A percentile compares a stretch with the other conserved stretches of the same genome.
phyloP scores from a whole-genome alignment of 331 rosid species.

The Telfairia occidentalis region DNA sequence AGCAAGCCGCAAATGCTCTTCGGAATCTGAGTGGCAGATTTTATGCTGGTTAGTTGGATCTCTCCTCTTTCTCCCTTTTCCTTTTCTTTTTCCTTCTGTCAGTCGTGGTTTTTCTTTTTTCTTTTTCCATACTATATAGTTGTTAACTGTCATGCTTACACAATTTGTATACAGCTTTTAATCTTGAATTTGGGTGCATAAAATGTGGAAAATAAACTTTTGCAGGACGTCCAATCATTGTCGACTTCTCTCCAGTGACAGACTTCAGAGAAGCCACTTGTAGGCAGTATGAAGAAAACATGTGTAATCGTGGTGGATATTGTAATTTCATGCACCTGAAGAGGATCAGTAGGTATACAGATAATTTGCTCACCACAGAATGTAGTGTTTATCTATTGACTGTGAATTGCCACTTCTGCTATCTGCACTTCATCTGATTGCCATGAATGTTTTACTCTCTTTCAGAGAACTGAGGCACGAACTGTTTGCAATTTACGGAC shows the following conservation, averaged over 20 bases:
- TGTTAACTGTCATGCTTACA: too few relatives aligned
- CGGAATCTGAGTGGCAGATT: slow-evolving; percentile 45
- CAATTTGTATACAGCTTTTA: not conserved
- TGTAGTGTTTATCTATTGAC: not conserved
- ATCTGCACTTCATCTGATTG: not conserved
- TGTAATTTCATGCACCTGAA: slow-evolving; percentile 71
- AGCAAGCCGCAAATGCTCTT: slow-evolving; percentile 50
- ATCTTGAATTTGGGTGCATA: not conserved
- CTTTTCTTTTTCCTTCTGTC: not conserved
- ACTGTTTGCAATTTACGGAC: slow-evolving; percentile 34
- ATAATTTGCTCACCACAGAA: not conserved
- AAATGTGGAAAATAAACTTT: not conserved
- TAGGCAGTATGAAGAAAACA: slow-evolving; percentile 63
- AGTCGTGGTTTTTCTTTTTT: not conserved
- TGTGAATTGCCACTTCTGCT: not conserved
- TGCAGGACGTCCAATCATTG: slow-evolving; percentile 48
- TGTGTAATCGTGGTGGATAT: slow-evolving; percentile 67
- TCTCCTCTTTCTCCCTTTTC: not conserved
- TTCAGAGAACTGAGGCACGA: slow-evolving; percentile 45
- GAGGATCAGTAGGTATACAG: slow-evolving; percentile 46
- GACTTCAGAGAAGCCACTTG: slow-evolving; percentile 74
- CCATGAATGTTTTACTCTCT: not conserved
- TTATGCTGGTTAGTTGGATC: slow-evolving; percentile 41
- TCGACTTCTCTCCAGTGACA: slow-evolving; percentile 63
- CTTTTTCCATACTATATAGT: too few relatives aligned